Evolutionary conservation across 768 basidiomycete species (phyloP).

Genomic region (Lanmaoa pseudosensibilis): DNA sequence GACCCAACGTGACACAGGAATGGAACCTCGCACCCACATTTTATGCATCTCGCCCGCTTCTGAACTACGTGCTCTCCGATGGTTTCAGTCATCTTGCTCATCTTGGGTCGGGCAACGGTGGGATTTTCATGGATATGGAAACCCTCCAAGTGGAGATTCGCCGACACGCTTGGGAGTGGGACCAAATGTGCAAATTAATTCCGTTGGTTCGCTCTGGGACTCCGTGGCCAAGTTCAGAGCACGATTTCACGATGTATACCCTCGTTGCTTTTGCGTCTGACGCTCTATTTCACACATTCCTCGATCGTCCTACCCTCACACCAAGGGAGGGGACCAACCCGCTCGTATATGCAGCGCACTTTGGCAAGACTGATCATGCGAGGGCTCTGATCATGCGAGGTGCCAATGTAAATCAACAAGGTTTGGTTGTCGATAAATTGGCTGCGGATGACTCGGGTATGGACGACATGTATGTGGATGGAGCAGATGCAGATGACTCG

Average conservation of each 20-base stretch:
- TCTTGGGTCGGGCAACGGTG: neutral
- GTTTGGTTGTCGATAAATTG: neutral
- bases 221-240: conserved; percentile 4
- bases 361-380: neutral
- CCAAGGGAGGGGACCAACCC: conserved; percentile 5
- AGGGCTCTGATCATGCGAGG: neutral
- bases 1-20: neutral
- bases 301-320: neutral
- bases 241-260: conserved; percentile 4
- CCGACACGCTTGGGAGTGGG: conserved; percentile 2
- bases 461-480: neutral
- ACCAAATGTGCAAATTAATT: neutral
- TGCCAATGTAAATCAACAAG: neutral
- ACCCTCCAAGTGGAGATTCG: neutral
- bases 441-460: neutral
- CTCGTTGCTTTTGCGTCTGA: conserved; percentile 7
- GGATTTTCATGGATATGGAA: conserved; percentile 3
- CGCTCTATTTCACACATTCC: neutral
- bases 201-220: neutral
- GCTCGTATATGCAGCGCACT: conserved; percentile 8
- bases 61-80: conserved; percentile 10
- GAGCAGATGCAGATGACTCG: neutral
- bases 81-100: conserved; percentile 9
- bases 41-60: neutral
- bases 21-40: neutral